These are phyloP conservation scores for Aspergillus tamarii DNA, from an alignment of 2,329 filamentous ascomycete genomes.

Conservation along the genomic window DNA sequence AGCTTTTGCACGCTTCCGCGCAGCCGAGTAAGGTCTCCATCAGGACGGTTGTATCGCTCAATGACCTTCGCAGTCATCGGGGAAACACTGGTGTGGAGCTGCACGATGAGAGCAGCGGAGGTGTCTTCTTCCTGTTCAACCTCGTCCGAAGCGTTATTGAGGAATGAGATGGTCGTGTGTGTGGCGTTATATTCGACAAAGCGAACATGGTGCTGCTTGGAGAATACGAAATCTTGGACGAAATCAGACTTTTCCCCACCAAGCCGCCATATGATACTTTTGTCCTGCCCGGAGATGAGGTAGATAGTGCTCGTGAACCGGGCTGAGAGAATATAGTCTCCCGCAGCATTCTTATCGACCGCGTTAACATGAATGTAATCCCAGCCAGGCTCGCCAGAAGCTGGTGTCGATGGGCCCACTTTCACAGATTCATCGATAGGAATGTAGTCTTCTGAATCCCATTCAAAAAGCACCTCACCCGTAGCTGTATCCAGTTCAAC, in stretches of 20 bases:
- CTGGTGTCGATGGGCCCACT: background rate
- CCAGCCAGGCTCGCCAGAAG: slow-evolving; percentile 28
- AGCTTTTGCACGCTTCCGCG: slow-evolving; percentile 42
- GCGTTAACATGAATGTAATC: slow-evolving; percentile 46
- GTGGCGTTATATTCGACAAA: slow-evolving; percentile 35
- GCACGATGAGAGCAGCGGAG: slow-evolving; percentile 36
- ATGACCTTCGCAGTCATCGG: slow-evolving; percentile 35
- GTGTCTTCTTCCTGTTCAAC: slow-evolving; percentile 28
- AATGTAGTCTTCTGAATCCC: slow-evolving; percentile 40
- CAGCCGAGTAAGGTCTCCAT: slow-evolving; percentile 36
- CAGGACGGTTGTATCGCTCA: slow-evolving; percentile 38
- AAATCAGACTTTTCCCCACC: slow-evolving; percentile 40
- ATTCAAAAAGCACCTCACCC: slow-evolving; percentile 39
- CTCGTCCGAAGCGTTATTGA: slow-evolving; percentile 42
- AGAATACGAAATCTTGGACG: slow-evolving; percentile 38
- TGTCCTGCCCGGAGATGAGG: slow-evolving; percentile 41
- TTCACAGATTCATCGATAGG: slow-evolving; percentile 9
- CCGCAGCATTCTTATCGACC: slow-evolving; percentile 43
- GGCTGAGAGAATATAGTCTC: slow-evolving; percentile 46
- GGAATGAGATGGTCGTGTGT: slow-evolving; percentile 35
- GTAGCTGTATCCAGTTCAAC: slow-evolving; percentile 42
- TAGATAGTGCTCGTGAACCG: slow-evolving; percentile 45
- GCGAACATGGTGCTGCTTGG: slow-evolving; percentile 43
- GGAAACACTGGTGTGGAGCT: slow-evolving; percentile 31
- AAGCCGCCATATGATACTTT: slow-evolving; percentile 44